Base-by-base conservation (phyloP, 306 rosid genomes). In the Cicer cuneatum region DNA sequence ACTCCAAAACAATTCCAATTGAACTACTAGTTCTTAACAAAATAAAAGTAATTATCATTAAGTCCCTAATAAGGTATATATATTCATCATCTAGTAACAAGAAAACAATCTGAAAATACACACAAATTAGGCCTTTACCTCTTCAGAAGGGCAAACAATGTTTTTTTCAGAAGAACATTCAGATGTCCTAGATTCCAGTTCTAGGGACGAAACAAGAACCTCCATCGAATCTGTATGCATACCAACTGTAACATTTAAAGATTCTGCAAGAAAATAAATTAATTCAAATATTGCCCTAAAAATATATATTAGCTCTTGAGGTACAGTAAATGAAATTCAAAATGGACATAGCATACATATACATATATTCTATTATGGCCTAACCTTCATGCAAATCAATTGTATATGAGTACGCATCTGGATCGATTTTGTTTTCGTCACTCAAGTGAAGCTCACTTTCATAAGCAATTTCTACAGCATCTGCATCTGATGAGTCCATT, bases 301-400 rank as follows among this genome's bases (percentile, higher is more conserved):
- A 58, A 56, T 12, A 49, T 49, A 71, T 29, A 11, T 1, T 2
- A 53, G 5, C 9, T 5, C 37, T 35, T n/a, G 18, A 7, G 40
- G 29, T 12, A 68, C 14, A 43, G 8, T 10, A 8, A 24, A 47
- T 10, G 40, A 5, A 59, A 38, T 39, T 43, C 53, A 42, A 7
- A 39, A 42, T 66, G 10, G 37, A 75, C 42, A 69, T 81, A 47
- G 1, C 9, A 81, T 10, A 21, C 21, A 33, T 49, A 61, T 37
- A 24, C 24, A 24, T 5, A 11, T 60, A 24, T 24, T 24, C 33
- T 24, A 24, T 24, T 52, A 61, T 9, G 73, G 77, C 58, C 80
- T 81, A 18, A 87, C 91, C 94, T 83, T 73, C 62, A 21, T 10
- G 67, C 58, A 67, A 73, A 38, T 79, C 54, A 80, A 71, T 47